Evolutionary conservation across 306 rosid species (phyloP).

Genomic region (Lotus japonicus): DNA sequence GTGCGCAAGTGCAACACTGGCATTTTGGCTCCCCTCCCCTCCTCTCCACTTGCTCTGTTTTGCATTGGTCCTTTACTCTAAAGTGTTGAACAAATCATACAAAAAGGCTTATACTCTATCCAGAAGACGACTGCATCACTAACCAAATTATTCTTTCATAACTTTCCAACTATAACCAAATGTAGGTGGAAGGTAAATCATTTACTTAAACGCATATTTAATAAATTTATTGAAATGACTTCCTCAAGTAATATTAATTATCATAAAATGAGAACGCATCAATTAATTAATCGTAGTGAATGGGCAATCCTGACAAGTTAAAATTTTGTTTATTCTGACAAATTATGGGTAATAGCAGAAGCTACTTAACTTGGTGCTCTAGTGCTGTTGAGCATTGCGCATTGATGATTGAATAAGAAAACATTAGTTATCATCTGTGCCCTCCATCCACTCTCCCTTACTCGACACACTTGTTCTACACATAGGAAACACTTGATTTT

Average conservation of each 20-base stretch:
- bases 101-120: constrained; percentile 19
- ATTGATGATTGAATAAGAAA: constrained; percentile 59
- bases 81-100: constrained; percentile 19
- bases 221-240: too few species aligned
- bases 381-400: constrained; percentile 46
- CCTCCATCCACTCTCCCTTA: constrained; percentile 46
- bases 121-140: constrained; percentile 22
- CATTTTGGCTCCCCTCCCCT: constrained; percentile 19
- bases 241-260: background rate
- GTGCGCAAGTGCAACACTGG: constrained; percentile 22
- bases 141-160: too few species aligned
- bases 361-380: constrained; percentile 20
- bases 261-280: background rate
- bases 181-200: too few species aligned
- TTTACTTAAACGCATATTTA: too few species aligned
- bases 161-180: constrained; percentile 16
- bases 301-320: constrained; percentile 29
- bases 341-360: constrained; percentile 35
- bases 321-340: constrained; percentile 20
- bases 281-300: constrained; percentile 19
- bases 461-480: constrained; percentile 55
- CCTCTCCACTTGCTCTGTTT: constrained; percentile 21
- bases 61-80: constrained; percentile 23
- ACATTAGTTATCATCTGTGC: constrained; percentile 48
- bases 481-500: constrained; percentile 66